Evolutionary conservation across 176 grass and related monocot genomes (phyloP), one percentile per base, ranked within the genome.

Genomic region (Oryza nivara): DNA sequence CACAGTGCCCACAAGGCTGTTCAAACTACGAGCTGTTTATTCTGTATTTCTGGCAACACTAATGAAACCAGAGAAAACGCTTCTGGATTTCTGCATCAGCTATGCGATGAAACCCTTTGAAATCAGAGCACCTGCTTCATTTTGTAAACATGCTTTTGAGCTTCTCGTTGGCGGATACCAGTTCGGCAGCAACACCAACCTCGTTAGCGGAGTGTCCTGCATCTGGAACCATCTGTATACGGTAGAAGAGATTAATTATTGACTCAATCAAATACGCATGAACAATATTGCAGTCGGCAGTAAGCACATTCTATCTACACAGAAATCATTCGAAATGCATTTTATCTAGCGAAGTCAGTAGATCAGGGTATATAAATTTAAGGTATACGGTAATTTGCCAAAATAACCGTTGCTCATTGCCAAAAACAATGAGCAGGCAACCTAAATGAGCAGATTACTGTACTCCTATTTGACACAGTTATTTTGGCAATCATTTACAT

Each of bases 131-230:
- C 65, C 26, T 70, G 38, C 61, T 91, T 91, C 82, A 89, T 84
- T 92, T 89, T 67, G 5, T 70, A 68, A 86, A 63, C 36, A 91
- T 80, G 25, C 66, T 75, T 48, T 92, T 96, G 65, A 96, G 89
- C 74, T 88, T 92, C 45, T 92, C 93, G 43, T 92, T 99, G n/a
- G 93, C 90, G 47, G 92, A 81, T 54, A 96, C 92, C 64, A 94
- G 82, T 63, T 94, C 93, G 58, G 97, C 85, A 46, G 90, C 41
- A 7, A 85, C 82, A 36, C 92, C 90, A 70, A 82, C 75, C 88
- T 96, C 93, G 83, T 96, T 96, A 38, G 93, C 97, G 38, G 97
- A 99, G 79, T 99, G 97, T 3, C 97, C 97, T 40, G 93, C 93
- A 80, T 99, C 93, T 40, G 88, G 81, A 54, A 96, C 91, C 60